Evolutionary conservation across 352 stramenopile genomes (phyloP), one percentile per base, ranked within the genome.

Genomic region (Phytopythium sindhum): DNA sequence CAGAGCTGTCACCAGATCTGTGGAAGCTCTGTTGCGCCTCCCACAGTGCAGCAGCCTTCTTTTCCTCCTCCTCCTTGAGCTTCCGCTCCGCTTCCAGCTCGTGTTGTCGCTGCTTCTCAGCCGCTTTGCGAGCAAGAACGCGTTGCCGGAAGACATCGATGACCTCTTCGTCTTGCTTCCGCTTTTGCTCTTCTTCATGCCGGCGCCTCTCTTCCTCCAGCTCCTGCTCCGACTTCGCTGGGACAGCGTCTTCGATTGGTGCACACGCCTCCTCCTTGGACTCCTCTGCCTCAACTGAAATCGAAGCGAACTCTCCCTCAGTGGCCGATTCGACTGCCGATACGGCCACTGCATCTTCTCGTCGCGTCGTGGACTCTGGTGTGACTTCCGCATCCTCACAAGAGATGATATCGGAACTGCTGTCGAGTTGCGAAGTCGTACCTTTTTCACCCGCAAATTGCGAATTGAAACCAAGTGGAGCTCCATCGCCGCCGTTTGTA

Each of bases 101-200:
- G 41, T 74, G 55, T 57, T 86, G 74, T 0, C 67, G 67, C 58
- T 88, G 76, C 47, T 89, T 89, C 50, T 89, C 82, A 0, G 80
- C 82, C 8, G 78, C 78, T 68, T 88, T 86, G 21, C 80, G 69
- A 23, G 80, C 76, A 10, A 91, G 67, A 12, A 91, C 82, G 14
- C 82, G 74, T 61, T 89, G 82, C 17, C 82, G 76, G 58, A 87
- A 91, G 1, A 84, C 74, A 26, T 88, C 82, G 29, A 91, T 84
- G 3, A 65, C 68, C 8, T 71, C 60, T 33, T 88, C 81, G n/a
- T 88, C 82, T 26, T 86, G 69, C 51, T 81, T 76, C 59, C 80
- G 78, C 53, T 86, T 88, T 5, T 77, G 74, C 28, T 86, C 78
- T 65, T 88, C 78, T 29, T 70, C 55, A 21, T 24, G 60, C 15